Base-by-base conservation (phyloP, 495 filamentous ascomycete genomes). In the Penicillium robsamsonii region DNA sequence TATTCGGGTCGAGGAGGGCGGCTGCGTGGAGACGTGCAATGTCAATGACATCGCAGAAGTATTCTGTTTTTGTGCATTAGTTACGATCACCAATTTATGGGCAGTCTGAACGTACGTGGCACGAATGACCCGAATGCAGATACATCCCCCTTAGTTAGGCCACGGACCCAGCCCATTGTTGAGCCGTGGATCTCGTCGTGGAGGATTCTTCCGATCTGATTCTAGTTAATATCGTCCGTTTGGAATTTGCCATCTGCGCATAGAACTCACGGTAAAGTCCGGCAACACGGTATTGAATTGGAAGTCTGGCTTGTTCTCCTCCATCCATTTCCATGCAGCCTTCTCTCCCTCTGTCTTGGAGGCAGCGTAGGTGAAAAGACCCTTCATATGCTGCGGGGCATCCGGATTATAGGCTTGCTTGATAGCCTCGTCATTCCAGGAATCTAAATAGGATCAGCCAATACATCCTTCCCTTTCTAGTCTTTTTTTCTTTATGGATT, bases 341-440 rank as follows among this genome's bases (percentile, higher is more conserved):
- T 67, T 75, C 65, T 87, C 84, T 0, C 73, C 77, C 31, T 76
- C 71, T 1, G 74, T 77, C 59, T 88, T 87, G 56, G 77, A 79
- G 0, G 81, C 81, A 0, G 64, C 61, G 56, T 88, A 84, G 1
- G 81, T 70, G 84, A 2, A 83, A 0, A 75, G 0, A 64, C 68
- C 44, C 22, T 25, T 55, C 22, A 64, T 3, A 20, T 22, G 5
- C 38, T 24, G 0, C n/a, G 18, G 57, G 5, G 52, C 49, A 15
- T 46, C 27, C 67, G 1, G 66, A 42, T 64, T 48, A 72, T 73
- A 83, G 0, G 78, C 82, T 5, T 53, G 52, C 37, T 75, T 56
- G 33, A 82, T 56, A 3, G 68, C 66, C 5, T 61, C 67, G 0
- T 81, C 73, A 60, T 87, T 84, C 77, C 76, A 86, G 3, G 55